Conservation (phyloP, 2,329 filamentous ascomycete genomes). For the Zasmidium angulare region DNA sequence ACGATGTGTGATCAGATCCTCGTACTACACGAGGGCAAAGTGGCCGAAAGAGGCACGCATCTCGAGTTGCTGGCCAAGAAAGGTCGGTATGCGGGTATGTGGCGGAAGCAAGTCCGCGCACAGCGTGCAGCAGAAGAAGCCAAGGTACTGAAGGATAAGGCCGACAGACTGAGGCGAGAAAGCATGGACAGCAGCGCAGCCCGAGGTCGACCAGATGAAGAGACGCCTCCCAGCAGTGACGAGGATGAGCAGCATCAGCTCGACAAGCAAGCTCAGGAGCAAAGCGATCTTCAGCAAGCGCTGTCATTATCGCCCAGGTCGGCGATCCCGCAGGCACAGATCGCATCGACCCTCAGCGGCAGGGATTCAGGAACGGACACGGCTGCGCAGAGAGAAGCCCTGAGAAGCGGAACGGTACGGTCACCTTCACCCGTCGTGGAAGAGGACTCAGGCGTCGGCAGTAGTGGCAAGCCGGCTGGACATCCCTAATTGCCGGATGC, state of each 20-base stretch:
- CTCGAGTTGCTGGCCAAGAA: constrained; percentile 50
- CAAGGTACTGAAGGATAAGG: constrained; percentile 50
- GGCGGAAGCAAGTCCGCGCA: constrained; percentile 54
- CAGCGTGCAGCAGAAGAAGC: constrained; percentile 52
- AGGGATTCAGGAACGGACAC: constrained; percentile 28
- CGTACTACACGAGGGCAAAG: constrained; percentile 54
- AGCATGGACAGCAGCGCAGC: constrained; percentile 44
- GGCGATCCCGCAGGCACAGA: constrained; percentile 27
- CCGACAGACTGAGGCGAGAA: constrained; percentile 49
- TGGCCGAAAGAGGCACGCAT: constrained; percentile 54
- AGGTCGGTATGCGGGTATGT: constrained; percentile 51
- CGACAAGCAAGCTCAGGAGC: constrained; percentile 8
- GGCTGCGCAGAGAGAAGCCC: constrained; percentile 25
- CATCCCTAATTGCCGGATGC: constrained; percentile 20
- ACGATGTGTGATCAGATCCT: constrained; percentile 57
- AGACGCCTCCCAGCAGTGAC: constrained; percentile 34
- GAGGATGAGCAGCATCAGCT: constrained; percentile 33
- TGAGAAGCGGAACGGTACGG: constrained; percentile 31
- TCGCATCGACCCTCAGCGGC: constrained; percentile 20
- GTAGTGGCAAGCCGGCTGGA: constrained; percentile 20
- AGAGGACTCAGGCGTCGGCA: constrained; percentile 18
- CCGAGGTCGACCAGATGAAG: constrained; percentile 22
- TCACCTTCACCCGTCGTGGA: constrained; percentile 31
- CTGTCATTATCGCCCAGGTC: constrained; percentile 27
- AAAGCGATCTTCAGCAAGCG: constrained; percentile 25